Evolutionary conservation across 169 alveolate species (phyloP), one percentile per base, ranked within the genome.

Genomic region (Cryptosporidium ubiquitum): DNA sequence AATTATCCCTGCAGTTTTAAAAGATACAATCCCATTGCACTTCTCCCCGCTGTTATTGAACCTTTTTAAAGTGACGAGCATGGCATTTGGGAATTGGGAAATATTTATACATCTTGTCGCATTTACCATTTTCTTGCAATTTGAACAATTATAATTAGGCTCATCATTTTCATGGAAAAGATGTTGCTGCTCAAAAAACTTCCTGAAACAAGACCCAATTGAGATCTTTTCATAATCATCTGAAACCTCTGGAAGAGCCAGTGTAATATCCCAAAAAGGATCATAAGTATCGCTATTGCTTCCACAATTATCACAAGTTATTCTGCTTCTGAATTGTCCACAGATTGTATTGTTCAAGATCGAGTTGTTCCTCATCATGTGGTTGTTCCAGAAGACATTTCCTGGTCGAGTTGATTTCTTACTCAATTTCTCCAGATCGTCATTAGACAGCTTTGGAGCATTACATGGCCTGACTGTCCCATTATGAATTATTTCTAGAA

Each of bases 321-420:
- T 79, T 42, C 89, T 57, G 40, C 89, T 79, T 31, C 89, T 58
- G 52, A 79, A 79, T n/a, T 79, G 89, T n/a, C 89, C 89, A 33
- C 79, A 79, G 20, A 79, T 79, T 23, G 75, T 58, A 61, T 79
- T 79, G 40, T 49, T 79, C 37, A 79, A 20, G 5, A 79, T 44
- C 3, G 89, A 79, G 44, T 79, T 79, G 52, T 79, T 79, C 40
- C 73, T 39, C 51, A 40, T 37, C 58, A 79, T 44, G 40, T 79
- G 61, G 42, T 79, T 69, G 40, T 79, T 79, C 89, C 89, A 79
- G 40, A 42, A 79, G 37, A 57, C 51, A 7, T 33, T 61, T 29
- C 89, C 89, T 26, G 89, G 89, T 23, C 89, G 31, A 20, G 89
- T 58, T 35, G 66, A 42, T 39, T 37, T 79, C 47, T 64, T 79